phyloP scores from a whole-genome alignment of 495 filamentous ascomycete species.

The Podospora pseudoanserina region DNA sequence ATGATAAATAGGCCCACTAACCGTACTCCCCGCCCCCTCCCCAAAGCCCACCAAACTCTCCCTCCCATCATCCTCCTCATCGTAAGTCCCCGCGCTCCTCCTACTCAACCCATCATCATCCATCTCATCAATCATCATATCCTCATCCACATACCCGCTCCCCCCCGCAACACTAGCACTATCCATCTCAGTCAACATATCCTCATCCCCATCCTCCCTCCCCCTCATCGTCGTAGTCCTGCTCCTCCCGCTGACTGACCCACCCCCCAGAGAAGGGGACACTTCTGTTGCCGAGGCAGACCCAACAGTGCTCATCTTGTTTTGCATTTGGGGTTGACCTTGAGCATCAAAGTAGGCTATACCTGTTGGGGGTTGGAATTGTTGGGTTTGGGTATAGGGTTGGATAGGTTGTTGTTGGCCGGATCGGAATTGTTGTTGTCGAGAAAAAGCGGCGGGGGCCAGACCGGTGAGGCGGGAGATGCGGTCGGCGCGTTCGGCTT shows the following conservation, averaged over 20 bases:
- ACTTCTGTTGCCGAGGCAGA: slow-evolving; percentile 68
- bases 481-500: slow-evolving; percentile 88
- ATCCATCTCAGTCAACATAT: slow-evolving; percentile 40
- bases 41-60: slow-evolving; percentile 81
- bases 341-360: slow-evolving; percentile 69
- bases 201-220: slow-evolving; percentile 39
- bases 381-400: slow-evolving; percentile 13
- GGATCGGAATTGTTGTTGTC: not conserved
- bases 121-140: slow-evolving; percentile 2
- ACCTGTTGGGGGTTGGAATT: slow-evolving; percentile 28
- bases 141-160: slow-evolving; percentile 43
- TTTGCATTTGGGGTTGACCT: slow-evolving; percentile 53
- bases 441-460: not conserved
- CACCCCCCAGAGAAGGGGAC: not conserved
- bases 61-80: slow-evolving; percentile 70
- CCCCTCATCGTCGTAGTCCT: slow-evolving; percentile 28
- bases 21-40: slow-evolving; percentile 77
- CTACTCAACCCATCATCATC: slow-evolving; percentile 19
- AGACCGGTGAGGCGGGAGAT: slow-evolving; percentile 87
- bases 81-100: slow-evolving; percentile 59
- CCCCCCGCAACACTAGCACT: slow-evolving; percentile 27
- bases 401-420: not conserved
- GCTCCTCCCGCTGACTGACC: slow-evolving; percentile 56
- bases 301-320: slow-evolving; percentile 79
- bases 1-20: slow-evolving; percentile 66